These are phyloP conservation scores for Ophiostoma ulmi DNA, from an alignment of 2,329 filamentous ascomycete species.

Conservation along the genomic window DNA sequence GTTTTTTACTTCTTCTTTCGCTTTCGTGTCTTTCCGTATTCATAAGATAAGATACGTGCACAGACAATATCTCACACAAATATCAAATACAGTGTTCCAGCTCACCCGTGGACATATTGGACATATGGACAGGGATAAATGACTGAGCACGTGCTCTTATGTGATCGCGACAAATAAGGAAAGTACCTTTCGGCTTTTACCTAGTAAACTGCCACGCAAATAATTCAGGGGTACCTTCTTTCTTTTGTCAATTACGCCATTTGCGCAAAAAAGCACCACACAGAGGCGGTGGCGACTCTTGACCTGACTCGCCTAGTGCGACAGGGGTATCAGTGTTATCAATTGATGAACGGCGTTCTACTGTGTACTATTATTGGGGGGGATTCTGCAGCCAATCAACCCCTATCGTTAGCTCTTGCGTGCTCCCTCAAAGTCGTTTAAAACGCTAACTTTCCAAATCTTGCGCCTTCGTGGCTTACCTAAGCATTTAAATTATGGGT, in stretches of 20 bases:
- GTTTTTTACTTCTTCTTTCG: neutral
- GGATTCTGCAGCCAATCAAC: neutral
- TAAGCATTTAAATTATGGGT: neutral
- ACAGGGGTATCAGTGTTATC: neutral
- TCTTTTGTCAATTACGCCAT: conserved; percentile 1
- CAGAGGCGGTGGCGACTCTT: conserved; percentile 12
- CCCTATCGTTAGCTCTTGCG: conserved; percentile 13
- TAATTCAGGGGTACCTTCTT: neutral
- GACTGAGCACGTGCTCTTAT: conserved; percentile 12
- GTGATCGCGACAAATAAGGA: neutral
- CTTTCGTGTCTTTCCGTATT: neutral
- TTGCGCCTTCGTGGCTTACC: neutral
- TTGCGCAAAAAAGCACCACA: conserved; percentile 11
- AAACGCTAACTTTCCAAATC: neutral
- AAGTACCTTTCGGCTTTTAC: neutral
- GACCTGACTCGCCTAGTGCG: conserved; percentile 11
- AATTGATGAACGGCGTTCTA: neutral
- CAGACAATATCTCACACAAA: neutral
- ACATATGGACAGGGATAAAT: neutral
- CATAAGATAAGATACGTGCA: neutral
- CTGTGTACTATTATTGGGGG: neutral
- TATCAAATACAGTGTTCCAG: neutral
- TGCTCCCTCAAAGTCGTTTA: neutral
- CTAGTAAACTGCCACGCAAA: conserved; percentile 4
- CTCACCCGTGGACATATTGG: neutral